Base-by-base conservation (phyloP, 345 rosid genomes). In the Nasturtium officinale region DNA sequence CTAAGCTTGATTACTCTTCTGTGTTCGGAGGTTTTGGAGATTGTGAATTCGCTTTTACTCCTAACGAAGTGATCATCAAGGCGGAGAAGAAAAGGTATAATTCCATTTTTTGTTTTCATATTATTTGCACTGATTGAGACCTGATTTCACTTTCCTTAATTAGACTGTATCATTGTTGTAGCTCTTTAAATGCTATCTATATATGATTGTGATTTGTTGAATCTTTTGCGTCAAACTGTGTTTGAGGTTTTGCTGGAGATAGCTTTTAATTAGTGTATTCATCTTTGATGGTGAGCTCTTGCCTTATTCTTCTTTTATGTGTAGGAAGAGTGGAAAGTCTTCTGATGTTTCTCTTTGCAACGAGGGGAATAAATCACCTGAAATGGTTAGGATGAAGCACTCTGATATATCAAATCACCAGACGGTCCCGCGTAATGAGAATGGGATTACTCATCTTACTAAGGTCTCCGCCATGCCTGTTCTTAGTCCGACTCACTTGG, bases 1-100 rank as follows among this genome's bases (percentile, higher is more conserved):
- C 91, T 7, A 83, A 78, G 75, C 86, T 85, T 21, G 97, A 94
- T 61, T 94, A 94, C 84, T 71, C 89, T 26, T 83, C 79, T 12
- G 88, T 94, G 45, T 94, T 94, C 42, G 90, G 91, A 26, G 91
- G 88, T 2, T 86, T 83, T 61, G 85, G 77, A 21, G 89, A 60
- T 47, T 71, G 77, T 9, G 91, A 88, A 61, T 86, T 74, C 65
- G 82, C 73, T 45, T 77, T 81, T 46, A 80, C 92, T 66, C 83
- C 80, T 5, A 93, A 87, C 62, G 88, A 91, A 32, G 63, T 88
- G 72, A 38, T 81, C 58, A 48, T 80, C 13, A 85, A 81, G 53
- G 74, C 87, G 3, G 78, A 78, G 45, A 82, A 74, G 75, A 80
- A 59, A 25, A 71, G 80, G 80, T 77, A 11, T 8, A 13, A 4